Evolutionary conservation across 768 basidiomycete genomes (phyloP).

Genomic region (Panaeolus cyanescens): DNA sequence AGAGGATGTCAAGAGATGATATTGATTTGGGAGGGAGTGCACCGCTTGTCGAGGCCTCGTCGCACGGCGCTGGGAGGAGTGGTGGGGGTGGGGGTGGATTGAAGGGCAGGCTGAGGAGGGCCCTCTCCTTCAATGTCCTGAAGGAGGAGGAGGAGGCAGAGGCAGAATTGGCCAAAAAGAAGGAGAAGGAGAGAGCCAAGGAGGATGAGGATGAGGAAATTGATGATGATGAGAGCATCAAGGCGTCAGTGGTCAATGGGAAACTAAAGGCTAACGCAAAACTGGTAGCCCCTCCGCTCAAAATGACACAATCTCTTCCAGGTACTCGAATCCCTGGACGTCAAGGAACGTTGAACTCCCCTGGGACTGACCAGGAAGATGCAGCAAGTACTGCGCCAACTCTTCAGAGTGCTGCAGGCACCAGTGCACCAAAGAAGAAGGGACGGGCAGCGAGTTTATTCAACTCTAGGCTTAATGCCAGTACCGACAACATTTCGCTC

Average conservation of each 20-base stretch:
- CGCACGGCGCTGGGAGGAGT: slow-evolving; percentile 20
- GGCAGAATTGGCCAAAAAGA: slow-evolving; percentile 37
- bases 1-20: slow-evolving; percentile 79
- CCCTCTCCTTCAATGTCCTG: slow-evolving; percentile 64
- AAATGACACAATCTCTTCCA: not conserved
- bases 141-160: slow-evolving; percentile 42
- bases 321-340: slow-evolving; percentile 6
- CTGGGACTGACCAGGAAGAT: slow-evolving; percentile 39
- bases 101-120: slow-evolving; percentile 58
- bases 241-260: slow-evolving; percentile 35
- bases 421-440: slow-evolving; percentile 61
- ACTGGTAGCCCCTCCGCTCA: not conserved
- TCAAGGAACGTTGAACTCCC: slow-evolving; percentile 21
- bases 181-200: slow-evolving; percentile 61
- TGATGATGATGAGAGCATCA: slow-evolving; percentile 55
- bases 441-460: slow-evolving; percentile 76
- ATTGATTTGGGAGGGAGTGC: slow-evolving; percentile 56
- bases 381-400: slow-evolving; percentile 43
- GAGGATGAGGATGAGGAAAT: slow-evolving; percentile 44
- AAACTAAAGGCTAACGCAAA: slow-evolving; percentile 34
- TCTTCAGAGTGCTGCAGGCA: slow-evolving; percentile 45
- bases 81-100: slow-evolving; percentile 8
- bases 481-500: slow-evolving; percentile 94
- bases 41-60: slow-evolving; percentile 43
- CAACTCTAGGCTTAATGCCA: slow-evolving; percentile 85